phyloP scores from a whole-genome alignment of 1,284 basidiomycete genomes.

The Boletus mariae region DNA sequence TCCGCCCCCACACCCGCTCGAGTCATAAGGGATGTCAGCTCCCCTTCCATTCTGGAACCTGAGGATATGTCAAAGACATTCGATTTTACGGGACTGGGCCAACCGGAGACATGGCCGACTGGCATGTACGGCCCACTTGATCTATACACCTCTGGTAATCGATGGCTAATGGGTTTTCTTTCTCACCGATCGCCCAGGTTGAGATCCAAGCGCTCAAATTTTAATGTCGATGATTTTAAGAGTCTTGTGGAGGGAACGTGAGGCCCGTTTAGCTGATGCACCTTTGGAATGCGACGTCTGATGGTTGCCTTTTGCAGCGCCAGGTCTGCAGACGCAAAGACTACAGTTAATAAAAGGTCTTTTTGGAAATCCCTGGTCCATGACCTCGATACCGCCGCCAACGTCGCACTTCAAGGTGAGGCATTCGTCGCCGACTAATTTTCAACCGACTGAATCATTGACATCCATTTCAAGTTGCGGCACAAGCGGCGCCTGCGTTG shows the following conservation, averaged over 20 bases:
- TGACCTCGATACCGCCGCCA: no score
- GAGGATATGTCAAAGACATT: not conserved
- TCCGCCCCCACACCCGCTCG: conserved; percentile 3
- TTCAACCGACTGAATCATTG: not conserved
- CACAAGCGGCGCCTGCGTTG: no score
- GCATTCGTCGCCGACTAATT: not conserved
- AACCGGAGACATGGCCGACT: no score
- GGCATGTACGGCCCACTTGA: not conserved
- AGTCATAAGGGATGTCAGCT: not conserved
- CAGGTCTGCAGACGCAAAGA: not conserved
- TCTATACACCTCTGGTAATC: not conserved
- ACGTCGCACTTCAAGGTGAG: not conserved
- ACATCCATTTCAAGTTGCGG: not conserved
- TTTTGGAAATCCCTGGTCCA: not conserved
- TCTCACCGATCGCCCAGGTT: not conserved
- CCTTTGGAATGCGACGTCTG: not conserved
- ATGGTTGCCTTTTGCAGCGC: not conserved
- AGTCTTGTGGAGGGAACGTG: not conserved
- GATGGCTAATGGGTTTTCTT: not conserved
- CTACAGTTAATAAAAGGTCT: not conserved
- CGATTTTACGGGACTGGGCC: not conserved
- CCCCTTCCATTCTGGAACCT: not conserved
- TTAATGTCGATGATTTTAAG: not conserved
- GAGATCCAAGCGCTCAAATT: not conserved
- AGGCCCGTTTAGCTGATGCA: not conserved